Conservation (phyloP, 2,329 filamentous ascomycete genomes). For the Aspergillus aculeatus region DNA sequence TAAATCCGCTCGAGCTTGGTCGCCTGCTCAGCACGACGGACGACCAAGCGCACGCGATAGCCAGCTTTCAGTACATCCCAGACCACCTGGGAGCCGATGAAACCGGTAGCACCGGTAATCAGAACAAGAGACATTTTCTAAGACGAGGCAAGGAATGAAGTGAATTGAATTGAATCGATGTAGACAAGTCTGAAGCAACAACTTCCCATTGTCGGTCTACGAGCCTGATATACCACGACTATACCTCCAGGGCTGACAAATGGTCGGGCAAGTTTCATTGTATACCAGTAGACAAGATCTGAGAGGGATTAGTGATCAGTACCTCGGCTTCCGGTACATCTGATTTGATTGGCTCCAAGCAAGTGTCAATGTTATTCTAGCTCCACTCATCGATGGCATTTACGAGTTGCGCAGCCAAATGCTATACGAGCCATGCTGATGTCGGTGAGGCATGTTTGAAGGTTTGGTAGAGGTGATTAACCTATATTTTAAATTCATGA, state of each 20-base stretch:
- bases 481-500: no score
- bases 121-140: conserved; percentile 12
- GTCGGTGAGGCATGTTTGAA: background rate
- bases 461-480: background rate
- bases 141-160: background rate
- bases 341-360: background rate
- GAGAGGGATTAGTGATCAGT: background rate
- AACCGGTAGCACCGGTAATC: conserved; percentile 25
- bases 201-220: background rate
- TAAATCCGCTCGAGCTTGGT: conserved; percentile 9
- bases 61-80: conserved; percentile 17
- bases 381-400: background rate
- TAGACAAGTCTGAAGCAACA: no score
- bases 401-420: background rate
- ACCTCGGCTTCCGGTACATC: background rate
- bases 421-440: background rate
- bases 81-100: conserved; percentile 21
- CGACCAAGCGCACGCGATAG: conserved; percentile 17
- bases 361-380: background rate
- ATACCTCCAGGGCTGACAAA: background rate
- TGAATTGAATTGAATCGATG: background rate
- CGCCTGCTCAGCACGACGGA: conserved; percentile 19
- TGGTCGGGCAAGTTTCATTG: background rate
- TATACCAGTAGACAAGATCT: background rate
- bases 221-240: background rate